Evolutionary conservation across 169 alveolate genomes (phyloP), one percentile per base, ranked within the genome.

Genomic region (Plasmodium inui): DNA sequence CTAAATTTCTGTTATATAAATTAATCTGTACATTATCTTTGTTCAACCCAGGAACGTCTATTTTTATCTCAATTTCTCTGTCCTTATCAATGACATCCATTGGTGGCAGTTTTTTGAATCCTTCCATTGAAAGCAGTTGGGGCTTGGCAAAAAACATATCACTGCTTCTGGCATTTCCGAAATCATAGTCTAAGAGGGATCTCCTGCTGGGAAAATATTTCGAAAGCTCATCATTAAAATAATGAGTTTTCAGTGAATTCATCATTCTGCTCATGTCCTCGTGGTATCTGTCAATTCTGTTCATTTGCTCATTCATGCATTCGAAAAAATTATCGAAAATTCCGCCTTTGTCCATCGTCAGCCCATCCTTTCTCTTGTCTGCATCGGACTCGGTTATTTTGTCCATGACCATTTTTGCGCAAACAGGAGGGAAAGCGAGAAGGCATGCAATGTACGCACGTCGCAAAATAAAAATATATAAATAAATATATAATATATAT

Each of bases 71-170:
- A 67, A 61, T 57, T 61, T 73, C 79, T 46, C 46, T 81, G 6
- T 81, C 94, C 50, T 89, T 89, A 32, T 89, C 91, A 17, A 79
- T 28, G 32, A 89, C 74, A 37, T 89, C 91, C 91, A 89, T 79
- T 1, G 83, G 83, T 10, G 92, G 92, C 2, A 84, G 4, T 6
- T 39, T 84, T 39, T 41, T 70, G 57, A 70, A 44, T 71, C 83
- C 74, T 28, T 61, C 91, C 72, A 71, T 82, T 39, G 28, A 22
- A 55, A 86, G 26, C 1, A 22, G 6, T 70, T 28, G 53, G 14
- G 93, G 92, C 37, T 84, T 67, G 22, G 83, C 28, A 34, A 84
- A 44, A 19, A 84, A 19, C 53, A 84, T 14, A 9, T 84, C 92
- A n/a, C 6, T 71, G 28, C 53, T 71, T 70, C 92, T 55, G 74